These are phyloP conservation scores for Albifimbria verrucaria DNA, from an alignment of 2,329 filamentous ascomycete species.

Conservation along the genomic window DNA sequence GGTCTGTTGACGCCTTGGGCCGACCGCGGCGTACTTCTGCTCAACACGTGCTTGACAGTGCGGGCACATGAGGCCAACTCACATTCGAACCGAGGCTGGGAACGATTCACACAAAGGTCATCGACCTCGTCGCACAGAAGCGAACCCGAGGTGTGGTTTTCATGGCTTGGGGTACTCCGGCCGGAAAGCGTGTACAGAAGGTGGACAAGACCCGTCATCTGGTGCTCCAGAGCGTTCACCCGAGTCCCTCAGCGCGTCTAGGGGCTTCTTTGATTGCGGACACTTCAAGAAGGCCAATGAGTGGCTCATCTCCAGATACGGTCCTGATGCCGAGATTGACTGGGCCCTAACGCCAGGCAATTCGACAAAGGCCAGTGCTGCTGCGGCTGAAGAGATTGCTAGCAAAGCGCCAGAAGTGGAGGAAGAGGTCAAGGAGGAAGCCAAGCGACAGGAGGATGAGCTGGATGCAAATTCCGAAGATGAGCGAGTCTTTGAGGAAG, in stretches of 20 bases:
- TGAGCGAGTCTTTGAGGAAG: slow-evolving; percentile 7
- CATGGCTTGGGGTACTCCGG: slow-evolving; percentile 87
- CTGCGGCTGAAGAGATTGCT: slow-evolving; percentile 22
- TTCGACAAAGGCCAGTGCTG: slow-evolving; percentile 26
- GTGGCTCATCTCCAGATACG: slow-evolving; percentile 79
- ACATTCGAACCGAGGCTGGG: slow-evolving; percentile 87
- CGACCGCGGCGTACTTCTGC: slow-evolving; percentile 83
- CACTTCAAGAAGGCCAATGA: slow-evolving; percentile 82
- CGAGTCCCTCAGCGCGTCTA: slow-evolving; percentile 82
- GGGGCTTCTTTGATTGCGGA: slow-evolving; percentile 79
- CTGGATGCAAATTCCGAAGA: slow-evolving; percentile 5
- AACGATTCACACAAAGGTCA: slow-evolving; percentile 85
- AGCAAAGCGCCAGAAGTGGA: slow-evolving; percentile 24
- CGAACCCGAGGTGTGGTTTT: slow-evolving; percentile 84
- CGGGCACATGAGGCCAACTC: slow-evolving; percentile 84
- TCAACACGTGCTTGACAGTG: slow-evolving; percentile 95
- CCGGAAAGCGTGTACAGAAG: slow-evolving; percentile 72
- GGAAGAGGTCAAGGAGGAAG: slow-evolving; percentile 12
- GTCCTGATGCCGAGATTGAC: slow-evolving; percentile 75
- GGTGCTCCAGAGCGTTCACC: slow-evolving; percentile 84
- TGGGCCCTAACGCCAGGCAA: slow-evolving; percentile 61
- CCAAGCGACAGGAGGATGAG: slow-evolving; percentile 12
- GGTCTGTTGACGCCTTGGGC: slow-evolving; percentile 93
- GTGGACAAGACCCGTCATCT: slow-evolving; percentile 73
- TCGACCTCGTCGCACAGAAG: slow-evolving; percentile 79